Percentiles rank a stretch among this genome's conserved stretches.
Conservation (phyloP, 306 rosid genomes). For the Begonia loranthoides region DNA sequence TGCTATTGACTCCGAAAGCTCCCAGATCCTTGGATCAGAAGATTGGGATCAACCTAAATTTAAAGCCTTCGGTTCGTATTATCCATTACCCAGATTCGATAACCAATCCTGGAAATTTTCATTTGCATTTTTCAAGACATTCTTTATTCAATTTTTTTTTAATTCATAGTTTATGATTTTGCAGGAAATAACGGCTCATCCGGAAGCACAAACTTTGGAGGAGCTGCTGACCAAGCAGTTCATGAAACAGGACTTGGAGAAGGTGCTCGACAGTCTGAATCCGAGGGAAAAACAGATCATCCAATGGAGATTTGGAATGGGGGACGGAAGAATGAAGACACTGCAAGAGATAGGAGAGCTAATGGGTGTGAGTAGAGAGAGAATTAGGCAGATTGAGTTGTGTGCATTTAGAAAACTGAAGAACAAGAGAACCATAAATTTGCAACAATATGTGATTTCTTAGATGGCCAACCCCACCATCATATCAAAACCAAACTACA, state of each 20-base stretch:
- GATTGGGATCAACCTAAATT: conserved; percentile 68
- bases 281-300: conserved; percentile 75
- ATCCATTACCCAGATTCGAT: too few species aligned
- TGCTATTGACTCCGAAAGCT: conserved; percentile 78
- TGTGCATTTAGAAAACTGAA: conserved; percentile 82
- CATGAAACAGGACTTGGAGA: conserved; percentile 78
- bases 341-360: conserved; percentile 91
- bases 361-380: conserved; percentile 91
- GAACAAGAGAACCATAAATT: conserved; percentile 79
- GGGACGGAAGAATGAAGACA: conserved; percentile 91
- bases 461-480: too few species aligned
- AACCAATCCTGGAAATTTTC: too few species aligned
- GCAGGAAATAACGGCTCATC: conserved; percentile 70
- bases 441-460: conserved; percentile 52
- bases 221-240: conserved; percentile 53
- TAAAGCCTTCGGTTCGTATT: conserved; percentile 74
- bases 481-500: too few species aligned
- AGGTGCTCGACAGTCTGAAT: conserved; percentile 62
- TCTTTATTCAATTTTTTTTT: too few species aligned
- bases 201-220: conserved; percentile 64
- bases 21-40: conserved; percentile 89
- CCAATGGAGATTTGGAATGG: conserved; percentile 97
- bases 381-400: conserved; percentile 82
- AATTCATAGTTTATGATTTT: not conserved
- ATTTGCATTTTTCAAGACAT: too few species aligned